Evolutionary conservation across 2,329 filamentous ascomycete genomes (phyloP), one percentile per base, ranked within the genome.

Genomic region (Aspergillus sp.): DNA sequence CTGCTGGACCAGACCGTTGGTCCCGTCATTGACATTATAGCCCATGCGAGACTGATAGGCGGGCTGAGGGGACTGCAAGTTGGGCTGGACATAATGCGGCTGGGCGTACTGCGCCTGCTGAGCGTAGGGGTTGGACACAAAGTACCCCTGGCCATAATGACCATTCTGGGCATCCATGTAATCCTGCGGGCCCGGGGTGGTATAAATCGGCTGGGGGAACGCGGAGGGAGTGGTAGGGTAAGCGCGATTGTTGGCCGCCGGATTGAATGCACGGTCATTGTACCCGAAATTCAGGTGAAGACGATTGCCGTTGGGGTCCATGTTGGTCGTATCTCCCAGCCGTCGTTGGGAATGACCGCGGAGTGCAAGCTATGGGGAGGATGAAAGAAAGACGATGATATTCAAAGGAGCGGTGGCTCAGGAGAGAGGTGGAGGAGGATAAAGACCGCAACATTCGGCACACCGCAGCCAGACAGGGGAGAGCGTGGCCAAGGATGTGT

Each of bases 211-310:
- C 65, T 96, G 89, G 8, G 89, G 89, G 55, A 96, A 96, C 37
- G 88, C 94, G 44, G 89, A 95, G 32, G 89, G 89, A 7, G 89
- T 95, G 33, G 89, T 86, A 47, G 82, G 83, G 69, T 84, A 86
- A 45, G 77, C 69, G 56, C 80, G 72, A 58, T 81, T 80, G 58
- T 69, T 72, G 51, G 74, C 62, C 15, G 44, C 42, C 29, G 36
- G 35, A 37, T 77, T 72, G 51, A 77, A 75, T 48, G 79, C 74
- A 60, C 75, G 78, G 56, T 72, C 73, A 60, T 73, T 79, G 54
- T 65, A 68, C 41, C 63, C 64, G 49, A 66, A 66, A 49, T 67
- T 66, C 51, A 66, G 51, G 40, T 66, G 60, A 34, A 63, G 54
- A 38, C 63, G 61, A 41, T 63, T 63, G 61, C 81, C 69, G 37